Evolutionary conservation across 257 asterid species (phyloP).

Genomic region (Rehmannia glutinosa): DNA sequence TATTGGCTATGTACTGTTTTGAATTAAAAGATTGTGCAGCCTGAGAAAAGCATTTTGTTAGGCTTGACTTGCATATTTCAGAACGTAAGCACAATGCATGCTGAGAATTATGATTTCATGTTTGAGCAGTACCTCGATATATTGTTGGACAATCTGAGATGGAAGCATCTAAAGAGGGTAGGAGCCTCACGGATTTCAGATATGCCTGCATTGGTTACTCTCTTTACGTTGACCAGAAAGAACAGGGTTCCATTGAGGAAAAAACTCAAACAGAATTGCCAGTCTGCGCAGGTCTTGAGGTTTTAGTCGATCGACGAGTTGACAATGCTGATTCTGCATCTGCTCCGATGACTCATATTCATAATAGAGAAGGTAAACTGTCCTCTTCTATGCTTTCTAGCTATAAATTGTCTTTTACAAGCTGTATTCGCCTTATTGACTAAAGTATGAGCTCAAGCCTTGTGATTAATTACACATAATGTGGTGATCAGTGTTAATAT

Average conservation of each 20-base stretch:
- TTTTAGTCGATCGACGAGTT: conserved; percentile 52
- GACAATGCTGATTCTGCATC: conserved; percentile 30
- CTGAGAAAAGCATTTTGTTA: background rate
- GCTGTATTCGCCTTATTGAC: background rate
- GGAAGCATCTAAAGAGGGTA: conserved; percentile 71
- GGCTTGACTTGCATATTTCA: background rate
- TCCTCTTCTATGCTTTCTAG: conserved; percentile 1
- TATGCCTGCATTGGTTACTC: conserved; percentile 81
- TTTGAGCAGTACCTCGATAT: conserved; percentile 49
- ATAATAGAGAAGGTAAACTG: conserved; percentile 53
- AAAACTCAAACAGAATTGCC: conserved; percentile 54
- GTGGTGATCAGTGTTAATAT: no score
- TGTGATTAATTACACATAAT: background rate
- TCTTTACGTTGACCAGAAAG: conserved; percentile 43
- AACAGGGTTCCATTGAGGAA: conserved; percentile 26
- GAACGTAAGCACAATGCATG: background rate
- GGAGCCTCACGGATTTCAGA: conserved; percentile 58
- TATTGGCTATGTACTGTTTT: background rate
- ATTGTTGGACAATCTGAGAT: conserved; percentile 57
- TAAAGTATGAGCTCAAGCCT: background rate
- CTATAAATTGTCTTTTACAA: background rate
- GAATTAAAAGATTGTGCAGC: background rate
- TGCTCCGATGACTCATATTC: conserved; percentile 36
- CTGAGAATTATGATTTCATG: conserved; percentile 7
- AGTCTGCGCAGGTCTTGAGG: conserved; percentile 73